These are phyloP conservation scores for Coemansia sp. DNA, from an alignment of 192 early-diverging fungal genomes.

Conservation along the genomic window DNA sequence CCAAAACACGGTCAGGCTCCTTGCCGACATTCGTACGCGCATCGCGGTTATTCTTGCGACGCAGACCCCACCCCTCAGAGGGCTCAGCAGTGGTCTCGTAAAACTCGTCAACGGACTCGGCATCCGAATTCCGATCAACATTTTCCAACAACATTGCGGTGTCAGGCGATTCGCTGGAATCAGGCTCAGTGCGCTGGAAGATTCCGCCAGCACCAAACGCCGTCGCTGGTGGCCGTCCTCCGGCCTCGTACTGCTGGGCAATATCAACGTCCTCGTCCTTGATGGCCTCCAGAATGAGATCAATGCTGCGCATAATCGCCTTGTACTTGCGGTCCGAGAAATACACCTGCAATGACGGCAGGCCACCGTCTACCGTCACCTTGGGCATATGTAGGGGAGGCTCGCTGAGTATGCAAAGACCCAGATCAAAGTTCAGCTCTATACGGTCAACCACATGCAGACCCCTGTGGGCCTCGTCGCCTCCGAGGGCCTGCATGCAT, in stretches of 20 bases:
- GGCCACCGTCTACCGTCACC: slow-evolving; percentile 75
- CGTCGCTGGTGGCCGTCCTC: slow-evolving; percentile 9
- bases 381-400: slow-evolving; percentile 70
- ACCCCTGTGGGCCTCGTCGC: slow-evolving; percentile 49
- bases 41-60: slow-evolving; percentile 30
- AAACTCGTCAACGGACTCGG: slow-evolving; percentile 47
- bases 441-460: slow-evolving; percentile 90
- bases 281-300: slow-evolving; percentile 63
- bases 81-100: slow-evolving; percentile 42
- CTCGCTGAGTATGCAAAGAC: slow-evolving; percentile 84
- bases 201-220: slow-evolving; percentile 52
- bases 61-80: slow-evolving; percentile 17
- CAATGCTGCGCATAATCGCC: slow-evolving; percentile 80
- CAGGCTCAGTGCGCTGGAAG: slow-evolving; percentile 7
- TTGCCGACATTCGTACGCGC: slow-evolving; percentile 33
- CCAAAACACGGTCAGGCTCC: slow-evolving; percentile 46
- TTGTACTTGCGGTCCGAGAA: slow-evolving; percentile 95
- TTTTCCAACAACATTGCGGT: background rate
- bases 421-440: slow-evolving; percentile 78
- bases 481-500: slow-evolving; percentile 70
- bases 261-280: slow-evolving; percentile 52
- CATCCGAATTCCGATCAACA: slow-evolving; percentile 8
- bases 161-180: slow-evolving; percentile 7
- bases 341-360: slow-evolving; percentile 85
- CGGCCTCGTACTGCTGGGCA: slow-evolving; percentile 48